A percentile compares a stretch with the other conserved stretches of the same genome.
Conservation (phyloP, 148 eudicot genomes). For the Silene conica region DNA sequence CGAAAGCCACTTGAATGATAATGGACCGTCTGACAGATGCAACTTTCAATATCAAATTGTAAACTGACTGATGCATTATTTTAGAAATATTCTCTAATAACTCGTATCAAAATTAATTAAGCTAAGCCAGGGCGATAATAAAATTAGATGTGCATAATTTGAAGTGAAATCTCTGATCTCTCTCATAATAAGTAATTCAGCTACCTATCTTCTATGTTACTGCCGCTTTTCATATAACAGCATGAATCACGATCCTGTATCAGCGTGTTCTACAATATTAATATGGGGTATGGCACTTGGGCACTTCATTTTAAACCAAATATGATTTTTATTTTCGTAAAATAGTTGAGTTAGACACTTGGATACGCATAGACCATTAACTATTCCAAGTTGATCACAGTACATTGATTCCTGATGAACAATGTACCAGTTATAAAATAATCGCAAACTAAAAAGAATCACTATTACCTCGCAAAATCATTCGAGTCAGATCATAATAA, state of each 20-base stretch:
- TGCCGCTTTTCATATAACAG: too few relatives aligned
- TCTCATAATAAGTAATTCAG: too few relatives aligned
- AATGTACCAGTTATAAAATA: neutral
- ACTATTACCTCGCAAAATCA: neutral
- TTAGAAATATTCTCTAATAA: neutral
- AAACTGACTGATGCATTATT: neutral
- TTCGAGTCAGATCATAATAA: conserved; percentile 5
- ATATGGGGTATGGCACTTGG: too few relatives aligned
- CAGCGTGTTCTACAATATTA: too few relatives aligned
- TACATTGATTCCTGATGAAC: neutral
- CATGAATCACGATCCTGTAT: too few relatives aligned
- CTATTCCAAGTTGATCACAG: neutral
- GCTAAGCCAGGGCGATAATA: neutral
- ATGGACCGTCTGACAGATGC: conserved; percentile 50
- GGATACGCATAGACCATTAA: neutral
- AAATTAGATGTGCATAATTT: neutral
- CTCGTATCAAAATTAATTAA: neutral
- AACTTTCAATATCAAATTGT: conserved; percentile 6
- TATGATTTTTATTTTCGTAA: too few relatives aligned
- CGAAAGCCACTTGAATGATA: conserved; percentile 82
- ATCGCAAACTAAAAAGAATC: neutral
- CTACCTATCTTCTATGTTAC: too few relatives aligned
- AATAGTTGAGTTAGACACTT: too few relatives aligned
- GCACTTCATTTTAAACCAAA: too few relatives aligned
- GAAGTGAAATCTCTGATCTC: neutral